Evolutionary conservation across 164 flowering plant genomes (phyloP), one percentile per base, ranked within the genome.

Genomic region (Nymphaea thermarum): DNA sequence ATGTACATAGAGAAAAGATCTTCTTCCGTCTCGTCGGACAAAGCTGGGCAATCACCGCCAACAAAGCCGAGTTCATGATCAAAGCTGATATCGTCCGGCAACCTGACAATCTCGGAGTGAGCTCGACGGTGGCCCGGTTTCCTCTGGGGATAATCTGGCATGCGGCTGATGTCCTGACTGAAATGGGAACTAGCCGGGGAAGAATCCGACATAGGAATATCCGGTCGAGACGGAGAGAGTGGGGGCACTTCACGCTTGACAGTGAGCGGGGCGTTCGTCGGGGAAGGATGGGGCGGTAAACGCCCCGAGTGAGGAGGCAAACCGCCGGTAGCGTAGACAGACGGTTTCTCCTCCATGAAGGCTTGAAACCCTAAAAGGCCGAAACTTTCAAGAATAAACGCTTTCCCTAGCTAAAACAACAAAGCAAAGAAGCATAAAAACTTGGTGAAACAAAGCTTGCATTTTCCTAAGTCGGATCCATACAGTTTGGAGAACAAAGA

Each of bases 61-160:
- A 91, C 95, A 59, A 91, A 86, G 18, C 99, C 99, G 43, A 94
- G 90, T 70, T 91, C 98, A 68, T 96, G 88, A 71, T 91, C 98
- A 57, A 94, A 94, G 80, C 89, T 88, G 44, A 91, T 78, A 70
- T 94, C 98, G 72, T 94, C 99, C 0, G 99, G 99, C 42, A 94
- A 87, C 60, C 96, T 87, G 44, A 94, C 64, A 66, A 94, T 91
- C 77, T 94, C 99, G 0, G 99, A 91, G 74, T 90, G 98, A 4
- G 98, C 99, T 57, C 99, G 87, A 14, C 99, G 77, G 68, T 94
- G 99, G 16, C 99, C 98, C 43, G 78, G 59, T 59, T 82, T 85
- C 81, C 76, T 86, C 2, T 82, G 88, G 8, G 97, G 99, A 66
- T 83, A 88, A 71, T 91, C 99, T 6, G 91, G 83, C 99, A 94